Evolutionary conservation across 2,329 filamentous ascomycete species (phyloP).

Genomic region (Neofusicoccum parvum): DNA sequence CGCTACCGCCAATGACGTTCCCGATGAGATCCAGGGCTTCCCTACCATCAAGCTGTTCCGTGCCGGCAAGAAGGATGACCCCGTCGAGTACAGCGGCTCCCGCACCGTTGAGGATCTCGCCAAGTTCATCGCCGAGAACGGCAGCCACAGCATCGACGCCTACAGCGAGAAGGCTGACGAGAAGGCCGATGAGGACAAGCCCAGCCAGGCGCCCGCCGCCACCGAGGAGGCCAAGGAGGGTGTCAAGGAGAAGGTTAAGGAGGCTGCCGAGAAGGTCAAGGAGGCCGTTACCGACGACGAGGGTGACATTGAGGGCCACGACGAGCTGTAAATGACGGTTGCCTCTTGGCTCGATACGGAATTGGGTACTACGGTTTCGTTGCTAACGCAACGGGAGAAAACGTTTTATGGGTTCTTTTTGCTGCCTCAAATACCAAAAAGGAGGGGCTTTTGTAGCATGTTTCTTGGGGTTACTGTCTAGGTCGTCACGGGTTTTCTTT

Average conservation of each 20-base stretch:
- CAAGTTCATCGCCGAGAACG: constrained; percentile 92
- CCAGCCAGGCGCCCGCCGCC: constrained; percentile 49
- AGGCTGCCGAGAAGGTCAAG: constrained; percentile 38
- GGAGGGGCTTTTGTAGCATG: neutral
- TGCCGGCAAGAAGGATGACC: constrained; percentile 81
- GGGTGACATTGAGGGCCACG: constrained; percentile 53
- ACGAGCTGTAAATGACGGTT: constrained; percentile 68
- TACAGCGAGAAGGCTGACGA: constrained; percentile 61
- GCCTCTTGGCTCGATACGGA: neutral
- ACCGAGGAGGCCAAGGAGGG: constrained; percentile 43
- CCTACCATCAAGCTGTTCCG: constrained; percentile 98
- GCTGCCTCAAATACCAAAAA: constrained; percentile 11
- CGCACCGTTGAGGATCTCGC: constrained; percentile 91
- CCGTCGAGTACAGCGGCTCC: constrained; percentile 83
- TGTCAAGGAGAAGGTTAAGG: constrained; percentile 38
- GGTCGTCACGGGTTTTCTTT: neutral
- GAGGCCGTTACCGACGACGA: constrained; percentile 32
- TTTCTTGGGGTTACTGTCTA: neutral
- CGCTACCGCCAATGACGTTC: constrained; percentile 92
- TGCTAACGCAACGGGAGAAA: constrained; percentile 13
- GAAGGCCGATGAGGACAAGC: constrained; percentile 49
- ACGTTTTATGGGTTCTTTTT: constrained; percentile 3
- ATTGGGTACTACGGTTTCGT: neutral
- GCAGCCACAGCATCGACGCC: constrained; percentile 80
- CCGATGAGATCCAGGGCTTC: constrained; percentile 96